Conservation (phyloP, 441 rosid species). For the Populus hybrid region DNA sequence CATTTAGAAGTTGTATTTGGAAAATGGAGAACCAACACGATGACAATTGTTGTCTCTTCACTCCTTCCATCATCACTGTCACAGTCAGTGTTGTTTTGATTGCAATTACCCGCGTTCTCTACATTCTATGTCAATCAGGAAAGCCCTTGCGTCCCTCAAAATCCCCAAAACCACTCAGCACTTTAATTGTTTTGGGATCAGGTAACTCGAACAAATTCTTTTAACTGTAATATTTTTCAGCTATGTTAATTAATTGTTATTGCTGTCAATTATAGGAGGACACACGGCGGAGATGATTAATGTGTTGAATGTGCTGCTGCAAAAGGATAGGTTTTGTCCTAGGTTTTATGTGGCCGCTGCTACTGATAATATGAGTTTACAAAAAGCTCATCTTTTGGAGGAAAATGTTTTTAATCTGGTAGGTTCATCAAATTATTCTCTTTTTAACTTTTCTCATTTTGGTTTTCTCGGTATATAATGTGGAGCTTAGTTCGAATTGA, state of each 20-base stretch:
- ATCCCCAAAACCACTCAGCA: slow-evolving; percentile 43
- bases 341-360: slow-evolving; percentile 82
- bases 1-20: background rate
- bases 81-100: slow-evolving; percentile 1
- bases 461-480: background rate
- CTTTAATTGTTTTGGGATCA: slow-evolving; percentile 78
- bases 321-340: slow-evolving; percentile 57
- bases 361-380: slow-evolving; percentile 94
- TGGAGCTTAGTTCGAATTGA: background rate
- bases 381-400: slow-evolving; percentile 74
- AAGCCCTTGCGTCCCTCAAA: slow-evolving; percentile 40
- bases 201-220: slow-evolving; percentile 33
- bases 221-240: background rate
- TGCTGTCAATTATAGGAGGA: slow-evolving; percentile 46
- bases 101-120: slow-evolving; percentile 10
- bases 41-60: background rate
- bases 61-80: background rate
- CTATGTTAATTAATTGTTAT: background rate
- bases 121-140: slow-evolving; percentile 40
- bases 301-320: slow-evolving; percentile 50
- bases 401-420: slow-evolving; percentile 46
- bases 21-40: slow-evolving; percentile 12
- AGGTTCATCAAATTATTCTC: background rate
- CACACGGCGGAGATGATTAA: slow-evolving; percentile 96
- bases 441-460: background rate